These are phyloP conservation scores for Alloascoidea africana DNA, from an alignment of 805 yeast species.

Conservation along the genomic window DNA sequence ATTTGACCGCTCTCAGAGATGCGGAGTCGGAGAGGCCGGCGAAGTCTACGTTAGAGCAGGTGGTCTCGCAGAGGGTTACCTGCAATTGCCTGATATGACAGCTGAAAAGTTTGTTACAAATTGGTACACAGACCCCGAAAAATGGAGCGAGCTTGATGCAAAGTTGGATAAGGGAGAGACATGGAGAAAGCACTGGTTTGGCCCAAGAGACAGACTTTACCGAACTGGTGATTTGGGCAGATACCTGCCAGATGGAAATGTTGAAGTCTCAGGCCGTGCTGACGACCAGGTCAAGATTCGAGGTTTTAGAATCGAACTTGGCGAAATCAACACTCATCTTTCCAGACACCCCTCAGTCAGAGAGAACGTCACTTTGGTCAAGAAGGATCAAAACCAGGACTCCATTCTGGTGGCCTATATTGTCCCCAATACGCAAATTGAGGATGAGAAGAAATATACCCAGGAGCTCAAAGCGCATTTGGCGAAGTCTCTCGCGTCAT, in stretches of 20 bases:
- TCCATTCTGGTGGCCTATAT: conserved; percentile 82
- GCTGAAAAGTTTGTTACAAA: conserved; percentile 75
- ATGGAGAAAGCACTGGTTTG: conserved; percentile 77
- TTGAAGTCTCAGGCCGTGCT: conserved; percentile 97
- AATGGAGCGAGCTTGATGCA: conserved; percentile 47
- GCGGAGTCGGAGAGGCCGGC: conserved; percentile 98
- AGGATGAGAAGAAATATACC: conserved; percentile 41
- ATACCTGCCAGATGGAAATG: conserved; percentile 92
- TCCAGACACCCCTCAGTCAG: conserved; percentile 88
- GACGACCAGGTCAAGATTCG: conserved; percentile 98
- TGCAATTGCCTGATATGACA: conserved; percentile 82
- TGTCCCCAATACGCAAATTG: conserved; percentile 52
- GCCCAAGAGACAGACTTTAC: conserved; percentile 91
- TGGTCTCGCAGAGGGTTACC: conserved; percentile 92
- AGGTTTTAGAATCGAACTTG: conserved; percentile 96
- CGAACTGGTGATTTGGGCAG: conserved; percentile 97
- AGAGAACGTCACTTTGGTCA: conserved; percentile 84
- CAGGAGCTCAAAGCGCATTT: conserved; percentile 71
- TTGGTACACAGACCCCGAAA: conserved; percentile 67
- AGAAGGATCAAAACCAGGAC: conserved; percentile 86
- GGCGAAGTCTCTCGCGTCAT: conserved; percentile 79
- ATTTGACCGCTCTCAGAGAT: conserved; percentile 72
- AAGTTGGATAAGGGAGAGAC: conserved; percentile 23
- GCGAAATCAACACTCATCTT: conserved; percentile 95
- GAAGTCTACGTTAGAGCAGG: conserved; percentile 98